Base-by-base conservation (phyloP, 2,329 filamentous ascomycete genomes). In the Bipolaris gigantea region DNA sequence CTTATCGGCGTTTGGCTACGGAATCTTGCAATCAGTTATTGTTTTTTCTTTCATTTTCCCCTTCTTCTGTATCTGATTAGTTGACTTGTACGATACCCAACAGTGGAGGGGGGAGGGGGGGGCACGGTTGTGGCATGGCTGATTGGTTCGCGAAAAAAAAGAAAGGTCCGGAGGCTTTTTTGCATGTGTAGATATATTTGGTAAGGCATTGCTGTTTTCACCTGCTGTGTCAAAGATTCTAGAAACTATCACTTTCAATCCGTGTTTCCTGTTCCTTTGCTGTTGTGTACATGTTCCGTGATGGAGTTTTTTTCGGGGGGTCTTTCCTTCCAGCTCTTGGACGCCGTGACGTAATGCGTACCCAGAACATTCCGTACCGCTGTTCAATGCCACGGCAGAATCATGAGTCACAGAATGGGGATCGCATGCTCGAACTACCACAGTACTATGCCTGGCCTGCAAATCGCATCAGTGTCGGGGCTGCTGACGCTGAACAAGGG, bases 1-100 rank as follows among this genome's bases (percentile, higher is more conserved):
- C 16, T 32, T 27, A 10, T 9, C 32, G 10, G 30, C 34, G 30
- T 48, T 48, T 32, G 15, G 27, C 40, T 36, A 30, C 2, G 18
- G 16, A 15, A n/a, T 16, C 23, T 33, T 16, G 39, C 13, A 13
- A 27, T 21, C 8, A 38, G 9, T 15, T 19, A 18, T 4, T 50
- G 25, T 30, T 23, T 32, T 16, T 32, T 13, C 27, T 21, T 32
- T 21, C 30, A 32, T 18, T 33, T 50, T 46, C 47, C 27, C 11
- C 34, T 48, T 40, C 47, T 54, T 33, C 38, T 55, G 34, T 57
- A 55, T 46, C 43, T 51, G 36, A 33, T 53, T 54, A 41, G 19
- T 45, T 48, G 33, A 35, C 41, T 45, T 64, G 61, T 66, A 66
- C 46, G 54, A 64, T 62, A 63, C 36, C 50, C 50, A 27, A 27